A percentile compares a stretch with the other conserved stretches of the same genome.
Conservation (phyloP, 768 basidiomycete species). For the Cystofilobasidium capitatum region DNA sequence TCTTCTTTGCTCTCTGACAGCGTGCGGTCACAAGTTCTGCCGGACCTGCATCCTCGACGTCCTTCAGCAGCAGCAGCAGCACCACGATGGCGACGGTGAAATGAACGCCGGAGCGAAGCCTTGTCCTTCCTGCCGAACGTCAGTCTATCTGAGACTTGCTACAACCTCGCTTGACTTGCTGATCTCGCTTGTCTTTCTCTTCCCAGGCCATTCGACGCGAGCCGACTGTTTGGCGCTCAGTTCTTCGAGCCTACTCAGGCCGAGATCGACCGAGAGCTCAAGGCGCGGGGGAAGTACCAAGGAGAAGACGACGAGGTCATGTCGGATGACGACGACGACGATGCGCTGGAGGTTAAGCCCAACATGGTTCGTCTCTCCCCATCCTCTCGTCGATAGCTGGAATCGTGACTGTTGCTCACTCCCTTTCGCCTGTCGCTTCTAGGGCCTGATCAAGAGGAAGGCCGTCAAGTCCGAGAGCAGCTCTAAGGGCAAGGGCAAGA, state of each 20-base stretch:
- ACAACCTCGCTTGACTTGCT: neutral
- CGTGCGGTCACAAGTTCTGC: slow-evolving; percentile 16
- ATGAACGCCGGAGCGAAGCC: slow-evolving; percentile 36
- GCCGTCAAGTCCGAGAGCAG: neutral
- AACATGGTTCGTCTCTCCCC: neutral
- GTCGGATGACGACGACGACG: neutral
- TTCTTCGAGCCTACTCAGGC: neutral
- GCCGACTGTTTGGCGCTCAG: neutral
- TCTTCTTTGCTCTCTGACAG: neutral
- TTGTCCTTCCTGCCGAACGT: slow-evolving; percentile 15
- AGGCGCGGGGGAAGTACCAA: neutral
- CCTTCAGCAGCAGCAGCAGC: neutral
- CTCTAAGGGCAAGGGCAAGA: slow-evolving; percentile 3
- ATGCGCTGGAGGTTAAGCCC: neutral
- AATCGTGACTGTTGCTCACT: too few species aligned
- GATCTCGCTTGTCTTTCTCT: neutral
- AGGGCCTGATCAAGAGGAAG: too few species aligned
- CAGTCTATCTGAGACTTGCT: neutral
- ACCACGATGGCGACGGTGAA: slow-evolving; percentile 25
- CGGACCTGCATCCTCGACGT: slow-evolving; percentile 13
- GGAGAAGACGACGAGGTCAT: neutral
- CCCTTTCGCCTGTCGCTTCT: too few species aligned
- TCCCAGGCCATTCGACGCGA: neutral
- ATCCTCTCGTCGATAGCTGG: neutral
- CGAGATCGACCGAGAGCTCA: neutral